phyloP scores from a whole-genome alignment of 192 early-diverging fungal species.

The Spizellomyces punctatus region DNA sequence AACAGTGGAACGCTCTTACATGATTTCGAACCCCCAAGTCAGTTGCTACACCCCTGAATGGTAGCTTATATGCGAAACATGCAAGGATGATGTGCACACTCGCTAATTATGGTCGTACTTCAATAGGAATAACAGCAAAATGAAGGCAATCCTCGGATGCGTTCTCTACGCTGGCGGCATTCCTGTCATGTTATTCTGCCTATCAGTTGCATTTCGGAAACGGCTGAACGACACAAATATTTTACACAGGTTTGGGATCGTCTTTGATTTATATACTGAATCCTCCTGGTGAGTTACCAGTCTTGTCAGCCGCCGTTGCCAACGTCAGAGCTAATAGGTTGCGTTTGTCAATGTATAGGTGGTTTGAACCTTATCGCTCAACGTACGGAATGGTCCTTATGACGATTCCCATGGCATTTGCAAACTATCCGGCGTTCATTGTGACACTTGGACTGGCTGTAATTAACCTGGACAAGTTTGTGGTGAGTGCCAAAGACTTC shows the following conservation, averaged over 20 bases:
- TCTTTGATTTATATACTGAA: slow-evolving; percentile 29
- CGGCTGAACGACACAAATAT: slow-evolving; percentile 14
- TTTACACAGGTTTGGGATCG: slow-evolving; percentile 16
- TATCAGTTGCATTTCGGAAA: slow-evolving; percentile 12
- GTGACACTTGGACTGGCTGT: slow-evolving; percentile 5
- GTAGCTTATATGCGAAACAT: background rate
- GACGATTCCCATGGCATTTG: slow-evolving; percentile 19
- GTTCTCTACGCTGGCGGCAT: slow-evolving; percentile 31
- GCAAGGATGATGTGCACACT: too few species aligned
- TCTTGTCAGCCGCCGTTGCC: background rate
- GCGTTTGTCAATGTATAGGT: background rate
- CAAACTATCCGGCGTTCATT: slow-evolving; percentile 28
- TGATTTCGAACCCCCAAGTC: slow-evolving; percentile 19
- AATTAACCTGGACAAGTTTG: slow-evolving; percentile 13
- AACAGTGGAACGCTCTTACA: slow-evolving; percentile 26
- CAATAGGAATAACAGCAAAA: slow-evolving; percentile 4
- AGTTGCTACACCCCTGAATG: slow-evolving; percentile 25
- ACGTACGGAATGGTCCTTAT: slow-evolving; percentile 15
- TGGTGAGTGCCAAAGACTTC: background rate
- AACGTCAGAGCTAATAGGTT: too few species aligned
- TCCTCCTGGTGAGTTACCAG: slow-evolving; percentile 15
- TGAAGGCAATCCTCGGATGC: slow-evolving; percentile 27
- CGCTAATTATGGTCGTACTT: too few species aligned
- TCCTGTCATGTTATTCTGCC: background rate
- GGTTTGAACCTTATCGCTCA: slow-evolving; percentile 24